phyloP scores from a whole-genome alignment of 1,139 yeast genomes.

The Yamadazyma mexicana region DNA sequence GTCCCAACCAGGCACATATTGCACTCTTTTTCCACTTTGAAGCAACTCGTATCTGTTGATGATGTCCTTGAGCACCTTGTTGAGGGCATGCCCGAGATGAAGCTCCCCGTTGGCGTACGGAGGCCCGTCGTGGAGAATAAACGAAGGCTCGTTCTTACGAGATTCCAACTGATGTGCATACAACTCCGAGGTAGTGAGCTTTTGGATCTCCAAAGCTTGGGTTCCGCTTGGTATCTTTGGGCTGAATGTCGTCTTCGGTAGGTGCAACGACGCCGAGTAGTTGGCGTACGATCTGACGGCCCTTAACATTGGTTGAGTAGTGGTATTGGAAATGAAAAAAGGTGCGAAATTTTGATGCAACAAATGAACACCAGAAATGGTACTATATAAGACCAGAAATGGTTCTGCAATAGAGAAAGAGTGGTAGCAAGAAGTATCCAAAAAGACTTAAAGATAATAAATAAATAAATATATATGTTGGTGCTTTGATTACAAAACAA shows the following conservation, averaged over 20 bases:
- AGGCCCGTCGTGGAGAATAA: slow-evolving; percentile 92
- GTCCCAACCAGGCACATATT: slow-evolving; percentile 95
- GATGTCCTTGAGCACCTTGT: slow-evolving; percentile 85
- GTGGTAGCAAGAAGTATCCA: not conserved
- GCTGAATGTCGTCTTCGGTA: slow-evolving; percentile 42
- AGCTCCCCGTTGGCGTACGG: slow-evolving; percentile 96
- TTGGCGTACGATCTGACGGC: slow-evolving; percentile 7
- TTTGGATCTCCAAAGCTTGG: slow-evolving; percentile 24
- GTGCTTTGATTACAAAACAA: not conserved
- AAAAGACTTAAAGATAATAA: slow-evolving; percentile 6
- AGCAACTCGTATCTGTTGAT: slow-evolving; percentile 71
- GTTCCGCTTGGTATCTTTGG: slow-evolving; percentile 41
- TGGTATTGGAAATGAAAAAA: not conserved
- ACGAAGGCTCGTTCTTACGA: slow-evolving; percentile 29
- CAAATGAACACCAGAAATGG: too few species aligned
- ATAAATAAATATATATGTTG: slow-evolving; percentile 12
- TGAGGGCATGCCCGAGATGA: slow-evolving; percentile 92
- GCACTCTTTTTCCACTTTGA: slow-evolving; percentile 55
- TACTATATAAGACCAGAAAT: too few species aligned
- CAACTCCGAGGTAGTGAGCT: slow-evolving; percentile 28
- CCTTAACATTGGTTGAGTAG: slow-evolving; percentile 5
- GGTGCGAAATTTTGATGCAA: slow-evolving; percentile 1
- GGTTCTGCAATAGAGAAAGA: too few species aligned
- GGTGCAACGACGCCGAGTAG: slow-evolving; percentile 37
- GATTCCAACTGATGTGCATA: slow-evolving; percentile 33